A percentile compares a stretch with the other conserved stretches of the same genome.
phyloP scores from a whole-genome alignment of 495 filamentous ascomycete genomes.

The Amphirosellinia nigrospora region DNA sequence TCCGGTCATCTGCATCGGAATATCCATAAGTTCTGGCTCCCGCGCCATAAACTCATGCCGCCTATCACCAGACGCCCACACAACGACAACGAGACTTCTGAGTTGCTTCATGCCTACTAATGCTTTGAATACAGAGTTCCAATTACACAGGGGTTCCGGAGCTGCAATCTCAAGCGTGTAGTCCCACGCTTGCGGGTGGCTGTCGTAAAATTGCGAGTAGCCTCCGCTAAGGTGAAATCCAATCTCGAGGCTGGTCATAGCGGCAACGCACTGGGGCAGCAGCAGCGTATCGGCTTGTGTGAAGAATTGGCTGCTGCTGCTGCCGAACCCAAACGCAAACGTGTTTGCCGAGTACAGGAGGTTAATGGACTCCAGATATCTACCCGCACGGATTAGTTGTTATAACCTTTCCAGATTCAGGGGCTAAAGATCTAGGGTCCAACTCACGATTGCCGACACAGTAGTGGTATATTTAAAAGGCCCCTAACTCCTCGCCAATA shows the following conservation, averaged over 20 bases:
- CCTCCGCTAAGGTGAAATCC: slow-evolving; percentile 28
- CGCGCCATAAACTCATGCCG: slow-evolving; percentile 24
- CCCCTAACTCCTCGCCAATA: slow-evolving; percentile 21
- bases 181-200: slow-evolving; percentile 25
- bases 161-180: slow-evolving; percentile 20
- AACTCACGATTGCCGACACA: slow-evolving; percentile 26
- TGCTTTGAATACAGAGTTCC: slow-evolving; percentile 26
- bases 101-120: slow-evolving; percentile 23
- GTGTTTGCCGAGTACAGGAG: slow-evolving; percentile 25
- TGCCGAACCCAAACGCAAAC: slow-evolving; percentile 27
- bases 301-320: slow-evolving; percentile 26
- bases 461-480: slow-evolving; percentile 18
- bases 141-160: slow-evolving; percentile 18
- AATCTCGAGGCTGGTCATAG: slow-evolving; percentile 28
- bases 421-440: background rate
- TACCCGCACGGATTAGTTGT: slow-evolving; percentile 15
- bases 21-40: slow-evolving; percentile 24
- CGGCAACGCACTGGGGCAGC: slow-evolving; percentile 24
- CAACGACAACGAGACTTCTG: slow-evolving; percentile 21
- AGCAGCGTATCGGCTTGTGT: slow-evolving; percentile 21
- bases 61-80: slow-evolving; percentile 26
- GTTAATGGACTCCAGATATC: slow-evolving; percentile 27
- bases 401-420: background rate
- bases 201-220: slow-evolving; percentile 27
- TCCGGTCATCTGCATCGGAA: slow-evolving; percentile 22